Conservation (phyloP, 169 alveolate genomes). For the Cryptosporidium sp. region DNA sequence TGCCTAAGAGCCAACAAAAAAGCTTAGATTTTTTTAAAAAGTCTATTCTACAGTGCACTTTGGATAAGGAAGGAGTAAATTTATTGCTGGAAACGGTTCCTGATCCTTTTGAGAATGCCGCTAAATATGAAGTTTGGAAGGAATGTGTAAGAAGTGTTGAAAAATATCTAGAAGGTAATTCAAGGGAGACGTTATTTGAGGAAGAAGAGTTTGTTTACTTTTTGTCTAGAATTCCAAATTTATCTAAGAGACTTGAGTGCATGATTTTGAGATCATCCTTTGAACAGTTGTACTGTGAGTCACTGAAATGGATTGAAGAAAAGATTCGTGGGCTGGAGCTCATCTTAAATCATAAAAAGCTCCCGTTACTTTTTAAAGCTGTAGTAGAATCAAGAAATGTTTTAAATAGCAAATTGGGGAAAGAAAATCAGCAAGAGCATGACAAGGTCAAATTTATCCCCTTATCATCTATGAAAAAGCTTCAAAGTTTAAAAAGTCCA, state of each 20-base stretch:
- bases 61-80: constrained; percentile 68
- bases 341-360: constrained; percentile 12
- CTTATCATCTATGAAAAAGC: constrained; percentile 50
- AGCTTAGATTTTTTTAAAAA: constrained; percentile 32
- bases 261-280: constrained; percentile 69
- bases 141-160: constrained; percentile 54
- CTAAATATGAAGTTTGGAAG: constrained; percentile 57
- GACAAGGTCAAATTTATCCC: constrained; percentile 57
- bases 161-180: constrained; percentile 15
- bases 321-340: constrained; percentile 36
- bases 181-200: constrained; percentile 32
- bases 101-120: constrained; percentile 62
- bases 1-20: constrained; percentile 44
- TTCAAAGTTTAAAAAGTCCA: constrained; percentile 53
- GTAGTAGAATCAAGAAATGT: constrained; percentile 43
- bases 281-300: constrained; percentile 57
- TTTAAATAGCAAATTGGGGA: constrained; percentile 26
- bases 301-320: constrained; percentile 67
- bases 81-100: constrained; percentile 68
- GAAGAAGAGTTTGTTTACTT: constrained; percentile 74
- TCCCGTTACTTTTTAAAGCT: constrained; percentile 39
- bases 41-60: constrained; percentile 42
- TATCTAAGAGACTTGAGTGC: constrained; percentile 64
- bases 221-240: constrained; percentile 55
- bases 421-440: neutral